Evolutionary conservation across 2,329 filamentous ascomycete species (phyloP).

Genomic region (Pezicula rhizophila): DNA sequence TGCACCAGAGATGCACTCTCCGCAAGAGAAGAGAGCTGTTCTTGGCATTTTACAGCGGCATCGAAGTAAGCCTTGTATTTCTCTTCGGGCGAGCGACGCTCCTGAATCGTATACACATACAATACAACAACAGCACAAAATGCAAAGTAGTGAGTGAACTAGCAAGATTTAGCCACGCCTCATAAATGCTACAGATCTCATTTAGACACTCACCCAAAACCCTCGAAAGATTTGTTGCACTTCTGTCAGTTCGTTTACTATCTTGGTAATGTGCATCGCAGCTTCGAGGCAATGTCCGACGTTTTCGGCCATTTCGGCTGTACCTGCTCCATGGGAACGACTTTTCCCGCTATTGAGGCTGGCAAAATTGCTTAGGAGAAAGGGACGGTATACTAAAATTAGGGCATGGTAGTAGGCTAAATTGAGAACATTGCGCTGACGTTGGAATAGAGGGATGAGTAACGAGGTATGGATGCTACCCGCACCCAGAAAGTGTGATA

Average conservation of each 20-base stretch:
- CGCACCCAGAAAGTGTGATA: constrained; percentile 37
- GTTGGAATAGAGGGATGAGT: constrained; percentile 42
- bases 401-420: constrained; percentile 30
- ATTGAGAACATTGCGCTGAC: constrained; percentile 31
- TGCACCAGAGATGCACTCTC: constrained; percentile 33
- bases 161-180: not conserved
- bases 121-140: constrained; percentile 39
- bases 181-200: not conserved
- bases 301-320: constrained; percentile 19
- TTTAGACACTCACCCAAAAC: constrained; percentile 31
- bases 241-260: constrained; percentile 33
- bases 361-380: constrained; percentile 25
- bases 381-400: constrained; percentile 29
- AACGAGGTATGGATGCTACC: constrained; percentile 35
- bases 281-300: constrained; percentile 31
- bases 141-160: constrained; percentile 37
- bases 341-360: constrained; percentile 12
- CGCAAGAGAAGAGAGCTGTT: constrained; percentile 32
- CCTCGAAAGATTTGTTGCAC: constrained; percentile 31
- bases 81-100: constrained; percentile 22
- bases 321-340: constrained; percentile 4
- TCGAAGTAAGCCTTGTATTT: constrained; percentile 28
- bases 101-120: constrained; percentile 39
- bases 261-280: constrained; percentile 32
- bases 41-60: constrained; percentile 34